Conservation (phyloP, 768 basidiomycete genomes). For the Amylocystis lapponica region DNA sequence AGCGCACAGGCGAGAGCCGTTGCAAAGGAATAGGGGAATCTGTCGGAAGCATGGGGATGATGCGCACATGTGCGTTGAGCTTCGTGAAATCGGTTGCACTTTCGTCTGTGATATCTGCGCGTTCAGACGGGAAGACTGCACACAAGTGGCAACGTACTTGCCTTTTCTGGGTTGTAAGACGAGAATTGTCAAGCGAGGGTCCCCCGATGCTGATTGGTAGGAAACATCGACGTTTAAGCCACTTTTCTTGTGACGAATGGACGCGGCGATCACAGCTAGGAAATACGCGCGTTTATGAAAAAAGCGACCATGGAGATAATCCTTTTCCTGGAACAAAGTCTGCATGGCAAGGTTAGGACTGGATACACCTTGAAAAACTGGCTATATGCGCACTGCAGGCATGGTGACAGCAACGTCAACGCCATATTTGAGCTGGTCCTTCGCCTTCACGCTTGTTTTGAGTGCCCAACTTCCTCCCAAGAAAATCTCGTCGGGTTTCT, state of each 20-base stretch:
- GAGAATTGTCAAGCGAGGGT: constrained; percentile 62
- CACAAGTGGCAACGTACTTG: constrained; percentile 17
- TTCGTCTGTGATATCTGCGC: constrained; percentile 34
- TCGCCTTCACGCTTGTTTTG: constrained; percentile 65
- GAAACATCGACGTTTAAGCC: constrained; percentile 50
- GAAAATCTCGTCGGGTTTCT: constrained; percentile 68
- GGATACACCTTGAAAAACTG: background rate
- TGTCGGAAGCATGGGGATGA: constrained; percentile 62
- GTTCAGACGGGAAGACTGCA: background rate
- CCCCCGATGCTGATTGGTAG: constrained; percentile 53
- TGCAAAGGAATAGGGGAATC: constrained; percentile 60
- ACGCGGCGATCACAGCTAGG: constrained; percentile 70
- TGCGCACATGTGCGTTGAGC: constrained; percentile 62
- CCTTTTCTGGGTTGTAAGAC: constrained; percentile 54
- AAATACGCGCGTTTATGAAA: constrained; percentile 93
- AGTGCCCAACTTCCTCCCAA: constrained; percentile 88
- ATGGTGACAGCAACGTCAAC: constrained; percentile 85
- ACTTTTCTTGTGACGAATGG: constrained; percentile 41
- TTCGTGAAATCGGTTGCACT: constrained; percentile 55
- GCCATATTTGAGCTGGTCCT: constrained; percentile 56
- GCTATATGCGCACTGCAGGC: constrained; percentile 52
- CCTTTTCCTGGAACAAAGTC: constrained; percentile 92
- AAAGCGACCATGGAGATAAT: constrained; percentile 82
- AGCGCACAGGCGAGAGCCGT: constrained; percentile 67
- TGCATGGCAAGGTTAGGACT: constrained; percentile 21